Base-by-base conservation (phyloP, 129 eudicot genomes). In the Silybum marianum region DNA sequence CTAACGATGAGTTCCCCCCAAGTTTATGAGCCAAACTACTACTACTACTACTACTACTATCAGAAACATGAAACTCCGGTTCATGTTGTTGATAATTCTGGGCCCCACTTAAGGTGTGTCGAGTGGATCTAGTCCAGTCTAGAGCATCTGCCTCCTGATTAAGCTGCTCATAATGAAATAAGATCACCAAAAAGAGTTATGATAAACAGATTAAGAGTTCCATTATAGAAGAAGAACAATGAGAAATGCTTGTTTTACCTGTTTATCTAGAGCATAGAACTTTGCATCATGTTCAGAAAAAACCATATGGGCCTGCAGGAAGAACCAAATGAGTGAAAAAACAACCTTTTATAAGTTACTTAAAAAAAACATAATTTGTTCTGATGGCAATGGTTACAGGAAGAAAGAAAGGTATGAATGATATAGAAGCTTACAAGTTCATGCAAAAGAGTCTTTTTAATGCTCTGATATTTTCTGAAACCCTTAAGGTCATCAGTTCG, bases 401-500 rank as follows among this genome's bases (percentile, higher is more conserved):
- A 69, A 62, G 54, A 75, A 46, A 44, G 32, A 40, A 26, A 25
- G 22, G 11, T 67, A 34, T 72, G 16, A 62, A 23, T 75, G 42
- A 71, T 36, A 80, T 10, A n/a, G 24, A 6, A 16, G 32, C 91
- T 77, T 90, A 95, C 98, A 60, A 95, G 96, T 88, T 95, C 98
- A 84, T 95, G 98, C 84, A 92, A 72, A 75, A 95, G 96, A 69
- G 97, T 92, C 85, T 86, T 95, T 77, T 95, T 95, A 46, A 95
- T 90, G 83, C 96, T 92, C 48, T 89, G 89, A 78, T 95, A 95
- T 78, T 95, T 95, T 80, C 98, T 88, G 88, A 95, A 95, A 70
- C 98, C 98, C 86, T 92, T 92, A 82, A 95, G 96, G 80, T 95
- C 97, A 73, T 92, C 97, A 5, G 98, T 95, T 71, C 98, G 90